Evolutionary conservation across 257 asterid genomes (phyloP).

Genomic region (Solanum virginianum): DNA sequence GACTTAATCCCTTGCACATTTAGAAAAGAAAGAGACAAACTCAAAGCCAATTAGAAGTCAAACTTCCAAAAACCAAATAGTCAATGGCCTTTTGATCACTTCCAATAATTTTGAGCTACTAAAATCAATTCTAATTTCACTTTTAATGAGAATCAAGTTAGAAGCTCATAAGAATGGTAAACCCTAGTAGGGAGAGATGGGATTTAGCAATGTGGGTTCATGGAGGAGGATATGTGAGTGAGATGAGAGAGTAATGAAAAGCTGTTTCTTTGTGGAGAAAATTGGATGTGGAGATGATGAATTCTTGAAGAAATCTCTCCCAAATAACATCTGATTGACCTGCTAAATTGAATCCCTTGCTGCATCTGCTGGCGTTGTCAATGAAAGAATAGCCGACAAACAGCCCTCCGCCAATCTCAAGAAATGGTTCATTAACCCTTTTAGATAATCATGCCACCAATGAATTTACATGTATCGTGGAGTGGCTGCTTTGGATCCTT

Average conservation of each 20-base stretch:
- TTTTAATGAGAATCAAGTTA: too few relatives aligned
- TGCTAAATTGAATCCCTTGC: slow-evolving; percentile 16
- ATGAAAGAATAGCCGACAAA: slow-evolving; percentile 31
- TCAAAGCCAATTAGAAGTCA: too few relatives aligned
- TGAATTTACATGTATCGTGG: too few relatives aligned
- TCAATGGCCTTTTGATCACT: neutral
- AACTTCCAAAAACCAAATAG: neutral
- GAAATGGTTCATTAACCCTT: neutral
- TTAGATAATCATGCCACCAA: neutral
- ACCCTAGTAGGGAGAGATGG: neutral
- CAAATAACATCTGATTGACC: neutral
- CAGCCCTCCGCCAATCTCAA: slow-evolving; percentile 33
- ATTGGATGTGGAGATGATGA: slow-evolving; percentile 14
- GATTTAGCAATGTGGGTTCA: slow-evolving; percentile 17
- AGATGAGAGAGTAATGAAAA: slow-evolving; percentile 15
- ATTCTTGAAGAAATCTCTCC: slow-evolving; percentile 10
- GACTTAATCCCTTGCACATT: neutral
- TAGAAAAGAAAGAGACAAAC: neutral
- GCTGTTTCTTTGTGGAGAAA: slow-evolving; percentile 17
- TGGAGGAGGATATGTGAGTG: slow-evolving; percentile 20
- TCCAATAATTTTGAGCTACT: too few relatives aligned
- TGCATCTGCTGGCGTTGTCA: slow-evolving; percentile 16
- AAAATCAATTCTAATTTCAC: too few relatives aligned
- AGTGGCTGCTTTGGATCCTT: neutral
- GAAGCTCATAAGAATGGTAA: neutral